Evolutionary conservation across 2,329 filamentous ascomycete genomes (phyloP), one percentile per base, ranked within the genome.

Genomic region (Venturia asperata): DNA sequence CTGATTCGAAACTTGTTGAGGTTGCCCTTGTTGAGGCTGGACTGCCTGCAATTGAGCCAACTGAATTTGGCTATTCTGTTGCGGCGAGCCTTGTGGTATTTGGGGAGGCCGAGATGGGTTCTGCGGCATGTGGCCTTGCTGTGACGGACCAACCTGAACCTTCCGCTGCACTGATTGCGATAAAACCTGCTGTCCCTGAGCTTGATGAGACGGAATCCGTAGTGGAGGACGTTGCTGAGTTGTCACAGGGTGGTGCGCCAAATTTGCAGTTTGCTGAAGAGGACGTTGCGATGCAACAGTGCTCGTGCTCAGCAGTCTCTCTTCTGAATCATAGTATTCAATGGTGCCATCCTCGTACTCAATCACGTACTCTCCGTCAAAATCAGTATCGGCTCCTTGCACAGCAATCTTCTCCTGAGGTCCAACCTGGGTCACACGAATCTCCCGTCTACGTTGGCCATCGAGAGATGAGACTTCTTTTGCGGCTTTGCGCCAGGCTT

Each of bases 381-480:
- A 24, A 21, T 21, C 15, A 30, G 6, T n/a, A 52, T 30, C 47
- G 4, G n/a, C n/a, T 27, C 5, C 47, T 17, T 24, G 21, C 24
- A 52, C 47, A 52, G 47, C 24, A n/a, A 30, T 24, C 24, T 27
- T 24, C 4, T 21, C 47, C 15, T 55, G 49, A 15, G 49, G 24
- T 27, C 49, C 49, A 34, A 24, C 5, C 27, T 55, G 49, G 1
- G 49, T 55, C 4, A 34, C 24, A 17, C 24, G 24, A 19, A 27
- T 34, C 27, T 34, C 49, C 24, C 34, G 49, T 9, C 10, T 27
- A 17, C 49, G 49, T 5, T 34, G 10, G 24, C 27, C 27, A 10
- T 55, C 49, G 4, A 55, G 24, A 15, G 24, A 55, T 34, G 24
- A 69, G 15, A 72, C 71, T 10, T 71, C 37, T 13, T 42, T 37